Percentiles rank a stretch among this genome's conserved stretches.
phyloP scores from a whole-genome alignment of 2,329 filamentous ascomycete genomes.

The Monilinia aucupariae region DNA sequence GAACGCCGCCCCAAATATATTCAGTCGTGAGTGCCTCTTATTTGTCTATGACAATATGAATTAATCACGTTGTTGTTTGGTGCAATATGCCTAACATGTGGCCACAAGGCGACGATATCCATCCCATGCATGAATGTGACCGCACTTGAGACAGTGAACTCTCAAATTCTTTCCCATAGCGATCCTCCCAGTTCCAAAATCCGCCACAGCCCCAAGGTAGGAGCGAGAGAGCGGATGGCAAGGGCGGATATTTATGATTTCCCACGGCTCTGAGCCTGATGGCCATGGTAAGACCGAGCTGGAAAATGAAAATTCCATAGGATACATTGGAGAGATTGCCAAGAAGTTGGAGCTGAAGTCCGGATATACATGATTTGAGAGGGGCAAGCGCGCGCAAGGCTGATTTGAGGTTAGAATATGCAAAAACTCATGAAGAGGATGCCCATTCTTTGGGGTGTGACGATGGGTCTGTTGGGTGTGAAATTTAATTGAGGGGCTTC shows the following conservation, averaged over 20 bases:
- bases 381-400: background rate
- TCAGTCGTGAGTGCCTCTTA: too few relatives aligned
- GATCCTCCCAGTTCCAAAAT: background rate
- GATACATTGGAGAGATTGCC: background rate
- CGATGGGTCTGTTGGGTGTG: background rate
- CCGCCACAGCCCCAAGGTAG: background rate
- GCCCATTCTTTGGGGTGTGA: background rate
- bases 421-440: background rate
- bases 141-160: too few relatives aligned
- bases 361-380: background rate
- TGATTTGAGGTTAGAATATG: background rate
- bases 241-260: background rate
- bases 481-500: background rate
- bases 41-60: too few relatives aligned
- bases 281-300: background rate
- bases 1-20: too few relatives aligned
- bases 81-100: too few relatives aligned
- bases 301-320: too few relatives aligned
- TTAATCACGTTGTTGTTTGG: too few relatives aligned
- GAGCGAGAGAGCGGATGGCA: background rate
- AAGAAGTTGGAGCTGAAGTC: background rate
- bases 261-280: background rate
- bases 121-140: too few relatives aligned
- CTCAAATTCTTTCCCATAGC: too few relatives aligned
- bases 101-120: too few relatives aligned